Evolutionary conservation across 2,329 filamentous ascomycete genomes (phyloP).

Genomic region (Trichoderma lentiforme): DNA sequence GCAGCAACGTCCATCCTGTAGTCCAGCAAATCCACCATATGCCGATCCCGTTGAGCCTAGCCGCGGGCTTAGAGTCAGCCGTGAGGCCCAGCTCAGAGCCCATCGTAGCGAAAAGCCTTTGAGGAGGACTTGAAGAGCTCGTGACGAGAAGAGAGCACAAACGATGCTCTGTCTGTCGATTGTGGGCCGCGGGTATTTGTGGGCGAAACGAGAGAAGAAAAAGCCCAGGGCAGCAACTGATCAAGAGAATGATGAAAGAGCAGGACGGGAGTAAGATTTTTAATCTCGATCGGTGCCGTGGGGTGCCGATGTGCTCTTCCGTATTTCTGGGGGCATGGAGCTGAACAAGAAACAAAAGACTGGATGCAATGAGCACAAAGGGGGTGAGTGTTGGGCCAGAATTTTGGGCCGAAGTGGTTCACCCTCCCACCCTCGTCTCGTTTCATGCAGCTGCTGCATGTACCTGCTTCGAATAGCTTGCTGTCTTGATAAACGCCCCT

Average conservation of each 20-base stretch:
- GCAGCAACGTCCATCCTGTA: conserved; percentile 33
- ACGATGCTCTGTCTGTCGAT: not conserved
- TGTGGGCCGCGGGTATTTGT: not conserved
- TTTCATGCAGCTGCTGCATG: not conserved
- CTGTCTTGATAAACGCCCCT: not conserved
- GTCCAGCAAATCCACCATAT: conserved; percentile 36
- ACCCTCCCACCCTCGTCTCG: not conserved
- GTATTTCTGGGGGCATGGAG: not conserved
- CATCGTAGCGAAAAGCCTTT: conserved; percentile 20
- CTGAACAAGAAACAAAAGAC: not conserved
- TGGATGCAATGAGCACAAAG: not conserved
- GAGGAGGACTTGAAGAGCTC: not conserved
- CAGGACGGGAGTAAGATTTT: not conserved
- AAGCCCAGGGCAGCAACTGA: not conserved
- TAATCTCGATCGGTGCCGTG: not conserved
- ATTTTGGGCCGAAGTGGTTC: not conserved
- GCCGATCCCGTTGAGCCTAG: conserved; percentile 29
- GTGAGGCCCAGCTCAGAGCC: conserved; percentile 27
- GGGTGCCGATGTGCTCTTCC: not conserved
- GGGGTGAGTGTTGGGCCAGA: not conserved
- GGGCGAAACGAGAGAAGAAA: not conserved
- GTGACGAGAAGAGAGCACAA: not conserved
- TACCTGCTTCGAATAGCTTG: not conserved
- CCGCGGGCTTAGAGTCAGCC: conserved; percentile 20
- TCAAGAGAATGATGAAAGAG: not conserved